These are phyloP conservation scores for Agastache rugosa DNA, from an alignment of 257 asterid species.

Conservation along the genomic window DNA sequence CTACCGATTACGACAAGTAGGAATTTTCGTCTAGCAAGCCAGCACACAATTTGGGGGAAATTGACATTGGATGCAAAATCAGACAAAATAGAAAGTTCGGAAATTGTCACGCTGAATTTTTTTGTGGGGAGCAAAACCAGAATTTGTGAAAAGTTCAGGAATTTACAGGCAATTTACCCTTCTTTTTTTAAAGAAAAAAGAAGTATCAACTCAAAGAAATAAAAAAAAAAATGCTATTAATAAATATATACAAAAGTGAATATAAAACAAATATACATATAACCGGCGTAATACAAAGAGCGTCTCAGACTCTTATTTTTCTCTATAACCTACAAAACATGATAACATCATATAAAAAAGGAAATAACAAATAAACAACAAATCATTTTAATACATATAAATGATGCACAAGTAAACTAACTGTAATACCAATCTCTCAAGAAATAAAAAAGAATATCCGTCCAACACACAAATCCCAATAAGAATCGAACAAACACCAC, in stretches of 20 bases:
- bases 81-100: too few species aligned
- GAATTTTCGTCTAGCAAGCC: too few species aligned
- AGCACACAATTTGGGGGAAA: too few species aligned
- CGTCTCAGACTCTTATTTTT: conserved; percentile 16
- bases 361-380: conserved; percentile 25
- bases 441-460: neutral
- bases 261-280: neutral
- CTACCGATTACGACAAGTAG: too few species aligned
- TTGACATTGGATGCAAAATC: too few species aligned
- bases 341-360: too few species aligned
- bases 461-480: neutral
- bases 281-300: conserved; percentile 20
- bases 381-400: conserved; percentile 1
- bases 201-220: too few species aligned
- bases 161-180: too few species aligned
- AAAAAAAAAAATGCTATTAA: neutral
- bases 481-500: neutral
- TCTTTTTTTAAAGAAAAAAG: too few species aligned
- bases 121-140: too few species aligned
- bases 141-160: too few species aligned
- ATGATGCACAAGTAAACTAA: neutral
- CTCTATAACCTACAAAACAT: conserved; percentile 18
- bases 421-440: neutral
- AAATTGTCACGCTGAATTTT: too few species aligned
- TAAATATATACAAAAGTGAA: neutral